phyloP scores from a whole-genome alignment of 441 rosid species.

The Theobroma grandiflorum region DNA sequence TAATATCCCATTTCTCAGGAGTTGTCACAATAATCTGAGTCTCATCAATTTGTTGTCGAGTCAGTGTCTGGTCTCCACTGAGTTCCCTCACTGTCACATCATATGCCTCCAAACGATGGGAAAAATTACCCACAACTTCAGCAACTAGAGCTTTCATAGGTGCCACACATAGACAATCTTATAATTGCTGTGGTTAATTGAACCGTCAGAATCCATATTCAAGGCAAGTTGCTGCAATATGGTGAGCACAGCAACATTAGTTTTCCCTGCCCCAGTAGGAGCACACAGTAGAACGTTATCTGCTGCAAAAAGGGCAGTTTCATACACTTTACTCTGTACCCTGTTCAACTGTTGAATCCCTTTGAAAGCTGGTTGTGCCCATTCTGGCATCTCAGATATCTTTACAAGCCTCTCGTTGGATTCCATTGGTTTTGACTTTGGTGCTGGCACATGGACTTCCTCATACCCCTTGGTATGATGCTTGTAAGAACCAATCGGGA shows the following conservation, averaged over 20 bases:
- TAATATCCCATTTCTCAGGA: conserved; percentile 98
- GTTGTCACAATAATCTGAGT: conserved; percentile 96
- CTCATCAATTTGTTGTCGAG: conserved; percentile 94
- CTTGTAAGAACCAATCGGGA: conserved; percentile 74
- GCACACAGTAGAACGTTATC: conserved; percentile 92
- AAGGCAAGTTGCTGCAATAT: conserved; percentile 86
- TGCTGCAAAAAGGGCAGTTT: conserved; percentile 78
- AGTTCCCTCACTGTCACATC: conserved; percentile 85
- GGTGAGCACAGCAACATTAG: conserved; percentile 93
- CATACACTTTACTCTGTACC: conserved; percentile 89
- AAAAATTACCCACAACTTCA: conserved; percentile 90
- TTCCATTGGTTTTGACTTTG: conserved; percentile 66
- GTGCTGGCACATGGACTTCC: conserved; percentile 87
- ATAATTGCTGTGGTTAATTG: conserved; percentile 69
- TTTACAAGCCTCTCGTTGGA: conserved; percentile 75
- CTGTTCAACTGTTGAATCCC: conserved; percentile 94
- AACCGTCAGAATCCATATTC: conserved; percentile 67
- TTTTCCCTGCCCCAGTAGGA: conserved; percentile 98
- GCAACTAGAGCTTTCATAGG: conserved; percentile 99
- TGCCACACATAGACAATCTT: conserved; percentile 95
- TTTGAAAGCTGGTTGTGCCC: conserved; percentile 95
- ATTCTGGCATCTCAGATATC: conserved; percentile 85
- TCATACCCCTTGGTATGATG: conserved; percentile 76
- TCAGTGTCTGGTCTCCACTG: conserved; percentile 91
- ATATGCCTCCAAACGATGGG: conserved; percentile 78